Percentiles rank a stretch among this genome's conserved stretches.
These are phyloP conservation scores for Sugiyamaella xylanicola DNA, from an alignment of 1,139 yeast genomes.

Conservation along the genomic window DNA sequence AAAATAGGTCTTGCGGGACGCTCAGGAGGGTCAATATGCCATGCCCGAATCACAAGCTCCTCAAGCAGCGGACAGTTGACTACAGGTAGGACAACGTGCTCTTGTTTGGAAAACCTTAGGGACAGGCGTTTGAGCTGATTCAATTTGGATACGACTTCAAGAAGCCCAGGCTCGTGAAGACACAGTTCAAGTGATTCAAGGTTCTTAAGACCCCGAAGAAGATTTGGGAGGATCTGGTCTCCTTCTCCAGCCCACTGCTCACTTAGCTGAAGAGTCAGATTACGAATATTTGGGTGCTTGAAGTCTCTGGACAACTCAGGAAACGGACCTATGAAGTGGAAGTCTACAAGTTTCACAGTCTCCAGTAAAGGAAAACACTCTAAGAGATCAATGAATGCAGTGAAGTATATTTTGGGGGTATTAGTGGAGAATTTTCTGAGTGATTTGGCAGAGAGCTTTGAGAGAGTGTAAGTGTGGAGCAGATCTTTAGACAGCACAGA, in stretches of 20 bases:
- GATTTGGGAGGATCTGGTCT: background rate
- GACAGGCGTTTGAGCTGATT: background rate
- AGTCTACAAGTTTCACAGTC: background rate
- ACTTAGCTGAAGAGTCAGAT: background rate
- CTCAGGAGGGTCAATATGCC: constrained; percentile 1
- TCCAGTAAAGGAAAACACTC: constrained; percentile 1
- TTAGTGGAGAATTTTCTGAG: constrained; percentile 1
- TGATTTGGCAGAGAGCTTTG: background rate
- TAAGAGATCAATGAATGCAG: constrained; percentile 2
- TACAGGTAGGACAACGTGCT: background rate
- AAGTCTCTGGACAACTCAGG: background rate
- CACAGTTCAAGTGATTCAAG: constrained; percentile 5
- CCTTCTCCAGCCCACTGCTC: background rate
- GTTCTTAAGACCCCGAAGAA: background rate
- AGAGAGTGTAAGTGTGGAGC: background rate
- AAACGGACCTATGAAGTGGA: constrained; percentile 1
- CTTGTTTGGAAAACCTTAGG: background rate
- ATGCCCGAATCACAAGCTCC: constrained; percentile 2
- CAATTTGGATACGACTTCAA: constrained; percentile 5
- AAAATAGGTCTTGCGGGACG: background rate
- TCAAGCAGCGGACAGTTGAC: constrained; percentile 6
- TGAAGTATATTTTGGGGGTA: background rate
- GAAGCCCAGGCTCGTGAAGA: background rate
- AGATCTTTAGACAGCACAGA: background rate
- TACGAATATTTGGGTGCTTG: background rate